Conservation (phyloP, 2,329 filamentous ascomycete genomes). For the Fusarium decemcellulare region DNA sequence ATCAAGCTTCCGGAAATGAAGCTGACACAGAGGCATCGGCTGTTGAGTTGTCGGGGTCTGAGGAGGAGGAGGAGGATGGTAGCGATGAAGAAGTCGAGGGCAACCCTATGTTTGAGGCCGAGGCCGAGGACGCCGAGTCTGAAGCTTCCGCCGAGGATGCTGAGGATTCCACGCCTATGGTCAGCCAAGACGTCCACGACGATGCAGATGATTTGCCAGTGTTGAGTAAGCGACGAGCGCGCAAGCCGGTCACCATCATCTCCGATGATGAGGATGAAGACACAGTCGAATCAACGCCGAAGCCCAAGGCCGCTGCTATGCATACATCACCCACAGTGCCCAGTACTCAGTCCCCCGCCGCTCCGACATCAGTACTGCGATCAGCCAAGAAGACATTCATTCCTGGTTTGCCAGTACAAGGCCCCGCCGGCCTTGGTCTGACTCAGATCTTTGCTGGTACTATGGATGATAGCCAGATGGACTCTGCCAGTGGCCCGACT, state of each 20-base stretch:
- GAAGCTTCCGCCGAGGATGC: constrained; percentile 41
- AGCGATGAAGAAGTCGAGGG: constrained; percentile 53
- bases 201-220: constrained; percentile 57
- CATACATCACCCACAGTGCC: constrained; percentile 59
- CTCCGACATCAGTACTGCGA: constrained; percentile 75
- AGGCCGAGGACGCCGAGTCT: constrained; percentile 59
- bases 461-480: constrained; percentile 76
- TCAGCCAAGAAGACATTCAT: constrained; percentile 80
- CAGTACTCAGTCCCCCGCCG: constrained; percentile 64
- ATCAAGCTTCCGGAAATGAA: constrained; percentile 56
- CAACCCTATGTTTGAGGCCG: constrained; percentile 54
- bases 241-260: constrained; percentile 67
- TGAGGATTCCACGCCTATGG: constrained; percentile 53
- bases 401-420: constrained; percentile 74
- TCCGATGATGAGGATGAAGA: constrained; percentile 74
- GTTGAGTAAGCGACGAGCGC: constrained; percentile 60
- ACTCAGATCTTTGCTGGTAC: constrained; percentile 94
- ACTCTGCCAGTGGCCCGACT: constrained; percentile 49
- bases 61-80: constrained; percentile 54
- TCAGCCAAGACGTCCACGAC: constrained; percentile 52
- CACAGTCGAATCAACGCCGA: constrained; percentile 63
- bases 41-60: constrained; percentile 62
- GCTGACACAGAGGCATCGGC: constrained; percentile 56
- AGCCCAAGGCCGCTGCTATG: constrained; percentile 55
- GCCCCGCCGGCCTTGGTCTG: constrained; percentile 77